Evolutionary conservation across 2,329 filamentous ascomycete genomes (phyloP), one percentile per base, ranked within the genome.

Genomic region (Ramularia collo-cygni): DNA sequence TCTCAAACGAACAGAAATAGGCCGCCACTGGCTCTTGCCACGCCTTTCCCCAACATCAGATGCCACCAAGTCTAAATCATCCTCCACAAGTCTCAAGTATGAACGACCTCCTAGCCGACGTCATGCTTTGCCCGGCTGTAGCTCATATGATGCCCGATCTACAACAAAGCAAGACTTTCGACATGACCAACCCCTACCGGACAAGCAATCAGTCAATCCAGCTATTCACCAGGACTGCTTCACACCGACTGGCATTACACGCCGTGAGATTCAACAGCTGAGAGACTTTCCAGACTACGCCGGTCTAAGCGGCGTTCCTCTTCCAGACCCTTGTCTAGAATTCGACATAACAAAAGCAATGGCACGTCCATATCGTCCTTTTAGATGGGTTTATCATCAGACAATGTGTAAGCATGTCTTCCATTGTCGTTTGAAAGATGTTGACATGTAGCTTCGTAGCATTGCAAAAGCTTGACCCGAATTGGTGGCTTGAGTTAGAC

Each of bases 401-500:
- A 93, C 86, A 0, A 93, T 94, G 87, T 85, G 85, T 90, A 74
- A 53, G 81, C 71, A 4, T 2, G 9, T 29, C 19, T 18, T 14
- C 13, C 9, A 6, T 10, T 8, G 21, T 10, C 21, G 6, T 6
- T 24, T 6, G 12, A 10, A n/a, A 21, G n/a, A 19, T 24, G 13
- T 17, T 40, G 34, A 42, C 41, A 55, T 35, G 50, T 13, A 2
- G 6, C 34, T 7, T 10, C 17, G 2, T 44, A 92, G 85, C 85
- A 2, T 67, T 90, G 7, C 80, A 75, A 30, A 93, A 86, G 52
- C 66, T 92, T 61, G 84, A 94, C 46, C 67, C 79, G 0, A 81
- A 93, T 57, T 94, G 82, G 76, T 94, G 87, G 87, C 68, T 94
- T n/a, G 87, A 94, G 63, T 71, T 94, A 2, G 85, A 92, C 51